A percentile compares a stretch with the other conserved stretches of the same genome.
Conservation (phyloP, 441 rosid species). For the Corymbia calophylla region DNA sequence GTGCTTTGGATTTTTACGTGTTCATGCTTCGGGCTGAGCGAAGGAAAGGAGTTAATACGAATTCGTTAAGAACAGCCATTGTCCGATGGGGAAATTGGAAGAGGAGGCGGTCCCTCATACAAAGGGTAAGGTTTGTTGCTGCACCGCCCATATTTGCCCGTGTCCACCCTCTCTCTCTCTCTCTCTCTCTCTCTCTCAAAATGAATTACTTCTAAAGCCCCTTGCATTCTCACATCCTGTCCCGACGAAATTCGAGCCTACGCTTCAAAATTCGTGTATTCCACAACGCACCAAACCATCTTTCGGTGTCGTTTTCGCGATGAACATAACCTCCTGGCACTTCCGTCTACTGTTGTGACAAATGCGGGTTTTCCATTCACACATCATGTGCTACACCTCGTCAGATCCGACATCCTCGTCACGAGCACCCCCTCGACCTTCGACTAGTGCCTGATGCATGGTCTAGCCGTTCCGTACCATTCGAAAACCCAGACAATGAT, state of each 20-base stretch:
- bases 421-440: too few relatives aligned
- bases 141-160: not conserved
- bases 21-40: too few relatives aligned
- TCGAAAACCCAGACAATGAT: not conserved
- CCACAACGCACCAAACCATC: too few relatives aligned
- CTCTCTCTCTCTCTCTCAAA: not conserved
- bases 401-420: too few relatives aligned
- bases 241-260: accelerated
- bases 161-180: not conserved
- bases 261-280: not conserved
- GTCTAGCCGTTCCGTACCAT: not conserved
- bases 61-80: too few relatives aligned
- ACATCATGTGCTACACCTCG: not conserved
- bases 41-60: too few relatives aligned
- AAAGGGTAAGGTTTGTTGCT: not conserved
- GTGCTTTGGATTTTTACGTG: too few relatives aligned
- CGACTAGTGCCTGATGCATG: too few relatives aligned
- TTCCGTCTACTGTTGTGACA: not conserved
- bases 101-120: too few relatives aligned
- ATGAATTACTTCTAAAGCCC: not conserved
- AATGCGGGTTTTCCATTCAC: not conserved
- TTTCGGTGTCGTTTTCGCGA: too few relatives aligned
- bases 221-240: accelerated
- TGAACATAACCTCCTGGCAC: not conserved
- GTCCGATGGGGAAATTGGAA: too few relatives aligned